Evolutionary conservation across 2,329 filamentous ascomycete genomes (phyloP).

Genomic region (Zymoseptoria crescenta): DNA sequence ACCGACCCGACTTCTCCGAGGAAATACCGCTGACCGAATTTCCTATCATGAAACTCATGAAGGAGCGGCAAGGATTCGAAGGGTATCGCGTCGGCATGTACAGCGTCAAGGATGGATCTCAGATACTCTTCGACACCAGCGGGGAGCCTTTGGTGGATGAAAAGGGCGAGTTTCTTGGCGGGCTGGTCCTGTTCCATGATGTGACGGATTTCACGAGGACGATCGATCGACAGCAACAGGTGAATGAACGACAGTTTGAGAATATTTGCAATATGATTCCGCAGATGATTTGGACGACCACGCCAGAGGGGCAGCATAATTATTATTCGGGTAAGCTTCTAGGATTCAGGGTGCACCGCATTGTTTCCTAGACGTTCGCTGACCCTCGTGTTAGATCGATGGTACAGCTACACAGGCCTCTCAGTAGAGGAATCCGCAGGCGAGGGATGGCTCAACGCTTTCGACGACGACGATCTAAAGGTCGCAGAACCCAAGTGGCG

Average conservation of each 20-base stretch:
- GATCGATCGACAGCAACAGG: constrained; percentile 60
- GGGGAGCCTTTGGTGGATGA: constrained; percentile 63
- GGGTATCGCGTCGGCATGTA: constrained; percentile 56
- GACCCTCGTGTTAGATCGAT: constrained; percentile 42
- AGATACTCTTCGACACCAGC: constrained; percentile 54
- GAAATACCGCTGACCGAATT: constrained; percentile 52
- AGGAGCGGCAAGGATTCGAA: constrained; percentile 52
- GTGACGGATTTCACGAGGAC: constrained; percentile 62
- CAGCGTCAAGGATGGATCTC: constrained; percentile 45
- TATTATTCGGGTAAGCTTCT: constrained; percentile 36
- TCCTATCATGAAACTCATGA: constrained; percentile 58
- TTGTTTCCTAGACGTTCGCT: background rate
- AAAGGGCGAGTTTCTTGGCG: constrained; percentile 63
- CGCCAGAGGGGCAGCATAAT: constrained; percentile 57
- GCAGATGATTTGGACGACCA: constrained; percentile 59
- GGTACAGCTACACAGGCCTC: constrained; percentile 71
- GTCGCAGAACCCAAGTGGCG: constrained; percentile 52
- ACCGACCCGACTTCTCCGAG: constrained; percentile 57
- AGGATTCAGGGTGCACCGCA: too few relatives aligned
- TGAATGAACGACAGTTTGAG: constrained; percentile 66
- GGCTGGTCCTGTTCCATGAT: constrained; percentile 63
- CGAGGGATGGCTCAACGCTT: constrained; percentile 53
- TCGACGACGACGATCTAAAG: constrained; percentile 62
- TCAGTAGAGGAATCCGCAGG: constrained; percentile 55
- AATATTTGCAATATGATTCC: constrained; percentile 61